Conservation (phyloP, 2,329 filamentous ascomycete species). For the Sporothrix variecibatus region DNA sequence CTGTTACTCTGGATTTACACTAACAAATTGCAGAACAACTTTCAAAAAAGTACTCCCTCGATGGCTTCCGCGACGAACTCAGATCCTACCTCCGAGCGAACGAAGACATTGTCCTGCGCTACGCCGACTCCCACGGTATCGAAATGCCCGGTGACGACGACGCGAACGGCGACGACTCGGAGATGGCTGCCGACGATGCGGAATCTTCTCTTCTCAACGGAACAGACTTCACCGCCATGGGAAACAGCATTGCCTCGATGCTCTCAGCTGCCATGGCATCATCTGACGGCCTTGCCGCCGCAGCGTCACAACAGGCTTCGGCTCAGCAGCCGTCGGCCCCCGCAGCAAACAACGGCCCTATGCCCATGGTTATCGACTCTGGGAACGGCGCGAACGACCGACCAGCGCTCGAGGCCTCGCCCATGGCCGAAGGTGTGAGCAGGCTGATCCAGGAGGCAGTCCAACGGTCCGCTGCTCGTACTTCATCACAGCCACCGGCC, state of each 20-base stretch:
- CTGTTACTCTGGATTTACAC: not conserved
- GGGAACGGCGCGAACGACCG: not conserved
- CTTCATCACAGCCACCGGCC: not conserved
- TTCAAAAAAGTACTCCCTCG: conserved; percentile 44
- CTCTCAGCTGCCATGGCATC: conserved; percentile 25
- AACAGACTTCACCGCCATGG: not conserved
- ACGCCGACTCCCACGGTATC: conserved; percentile 43
- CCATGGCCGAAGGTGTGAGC: conserved; percentile 27
- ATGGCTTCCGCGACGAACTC: conserved; percentile 41
- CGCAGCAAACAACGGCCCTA: not conserved
- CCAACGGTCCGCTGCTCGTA: conserved; percentile 25
- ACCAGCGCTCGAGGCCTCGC: not conserved
- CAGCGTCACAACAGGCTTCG: not conserved
- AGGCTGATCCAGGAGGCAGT: conserved; percentile 34
- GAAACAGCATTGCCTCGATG: conserved; percentile 28
- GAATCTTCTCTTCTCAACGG: not conserved
- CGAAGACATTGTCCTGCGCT: conserved; percentile 39
- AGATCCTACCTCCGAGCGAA: conserved; percentile 39
- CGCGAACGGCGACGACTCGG: conserved; percentile 32
- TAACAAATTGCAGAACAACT: conserved; percentile 33
- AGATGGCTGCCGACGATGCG: not conserved
- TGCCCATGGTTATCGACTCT: not conserved
- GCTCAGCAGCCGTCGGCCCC: not conserved
- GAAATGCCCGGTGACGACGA: conserved; percentile 42
- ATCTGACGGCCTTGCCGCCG: not conserved